Evolutionary conservation across 139 green algal genomes (phyloP).

Genomic region (Marvania coccoides): DNA sequence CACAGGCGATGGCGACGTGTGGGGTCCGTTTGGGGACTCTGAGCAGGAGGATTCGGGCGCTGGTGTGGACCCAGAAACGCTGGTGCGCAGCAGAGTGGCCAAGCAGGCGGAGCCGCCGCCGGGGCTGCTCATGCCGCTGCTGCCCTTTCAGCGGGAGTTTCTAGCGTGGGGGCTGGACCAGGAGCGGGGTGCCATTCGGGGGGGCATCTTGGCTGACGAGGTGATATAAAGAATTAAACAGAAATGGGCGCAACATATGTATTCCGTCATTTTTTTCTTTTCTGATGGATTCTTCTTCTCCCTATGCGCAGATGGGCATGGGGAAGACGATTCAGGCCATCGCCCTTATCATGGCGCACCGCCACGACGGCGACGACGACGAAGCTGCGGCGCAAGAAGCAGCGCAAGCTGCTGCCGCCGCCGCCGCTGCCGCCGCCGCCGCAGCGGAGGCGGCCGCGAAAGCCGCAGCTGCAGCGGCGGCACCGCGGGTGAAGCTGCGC

Average conservation of each 20-base stretch:
- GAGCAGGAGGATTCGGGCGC: conserved; percentile 21
- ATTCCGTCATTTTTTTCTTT: not conserved
- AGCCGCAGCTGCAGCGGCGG: not conserved
- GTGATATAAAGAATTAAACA: conserved; percentile 12
- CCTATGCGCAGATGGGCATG: conserved; percentile 75
- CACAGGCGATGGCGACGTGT: conserved; percentile 6
- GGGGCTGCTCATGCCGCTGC: conserved; percentile 75
- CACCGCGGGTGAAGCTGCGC: conserved; percentile 1
- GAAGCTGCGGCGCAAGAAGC: not conserved
- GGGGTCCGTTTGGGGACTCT: conserved; percentile 13
- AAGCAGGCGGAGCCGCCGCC: conserved; percentile 38
- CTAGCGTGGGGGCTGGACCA: conserved; percentile 74
- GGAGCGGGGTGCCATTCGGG: conserved; percentile 52
- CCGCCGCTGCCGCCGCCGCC: no score
- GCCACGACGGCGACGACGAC: conserved; percentile 27
- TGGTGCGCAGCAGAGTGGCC: conserved; percentile 22
- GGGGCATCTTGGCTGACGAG: conserved; percentile 87
- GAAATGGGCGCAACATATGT: not conserved
- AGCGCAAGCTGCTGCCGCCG: not conserved
- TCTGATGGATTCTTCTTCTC: not conserved
- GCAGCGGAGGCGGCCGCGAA: not conserved
- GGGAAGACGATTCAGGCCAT: conserved; percentile 84
- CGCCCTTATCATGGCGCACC: conserved; percentile 65
- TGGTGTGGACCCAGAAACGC: conserved; percentile 7
- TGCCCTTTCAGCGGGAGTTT: conserved; percentile 92